Evolutionary conservation across 2,329 filamentous ascomycete genomes (phyloP).

Genomic region (Exophiala sideris): DNA sequence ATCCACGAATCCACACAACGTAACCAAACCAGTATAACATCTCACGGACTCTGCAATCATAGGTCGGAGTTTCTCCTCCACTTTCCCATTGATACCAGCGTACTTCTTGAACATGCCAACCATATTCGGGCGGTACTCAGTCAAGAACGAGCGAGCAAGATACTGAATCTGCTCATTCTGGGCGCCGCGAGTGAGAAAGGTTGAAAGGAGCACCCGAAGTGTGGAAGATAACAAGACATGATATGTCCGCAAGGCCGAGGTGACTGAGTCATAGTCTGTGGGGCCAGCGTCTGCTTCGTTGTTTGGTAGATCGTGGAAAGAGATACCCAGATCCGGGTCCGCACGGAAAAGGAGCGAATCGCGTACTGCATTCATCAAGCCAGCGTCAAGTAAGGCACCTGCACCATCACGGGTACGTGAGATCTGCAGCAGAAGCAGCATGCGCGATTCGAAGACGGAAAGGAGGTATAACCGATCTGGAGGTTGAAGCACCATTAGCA

Average conservation of each 20-base stretch:
- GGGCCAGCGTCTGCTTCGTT: neutral
- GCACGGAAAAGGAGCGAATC: conserved; percentile 81
- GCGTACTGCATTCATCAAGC: conserved; percentile 76
- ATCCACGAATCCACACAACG: conserved; percentile 23
- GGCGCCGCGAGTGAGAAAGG: conserved; percentile 74
- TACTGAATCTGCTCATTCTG: conserved; percentile 71
- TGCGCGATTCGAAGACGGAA: conserved; percentile 66
- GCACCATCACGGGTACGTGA: conserved; percentile 82
- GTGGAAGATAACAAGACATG: conserved; percentile 79
- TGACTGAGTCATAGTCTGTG: conserved; percentile 38
- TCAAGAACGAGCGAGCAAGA: conserved; percentile 75
- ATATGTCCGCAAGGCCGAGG: conserved; percentile 72
- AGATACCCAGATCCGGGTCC: conserved; percentile 86
- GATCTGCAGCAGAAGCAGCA: conserved; percentile 78
- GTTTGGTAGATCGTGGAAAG: conserved; percentile 7
- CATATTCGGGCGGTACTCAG: conserved; percentile 77
- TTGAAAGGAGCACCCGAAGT: conserved; percentile 75
- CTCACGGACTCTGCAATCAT: conserved; percentile 23
- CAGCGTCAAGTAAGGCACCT: conserved; percentile 80
- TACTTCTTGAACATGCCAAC: conserved; percentile 87
- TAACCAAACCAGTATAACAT: conserved; percentile 25
- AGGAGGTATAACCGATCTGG: conserved; percentile 55
- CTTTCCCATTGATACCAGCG: conserved; percentile 65
- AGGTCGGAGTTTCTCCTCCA: conserved; percentile 21
- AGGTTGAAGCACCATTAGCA: conserved; percentile 1